Evolutionary conservation across 1,139 yeast genomes (phyloP), one percentile per base, ranked within the genome.

Genomic region (Pichia sp.): DNA sequence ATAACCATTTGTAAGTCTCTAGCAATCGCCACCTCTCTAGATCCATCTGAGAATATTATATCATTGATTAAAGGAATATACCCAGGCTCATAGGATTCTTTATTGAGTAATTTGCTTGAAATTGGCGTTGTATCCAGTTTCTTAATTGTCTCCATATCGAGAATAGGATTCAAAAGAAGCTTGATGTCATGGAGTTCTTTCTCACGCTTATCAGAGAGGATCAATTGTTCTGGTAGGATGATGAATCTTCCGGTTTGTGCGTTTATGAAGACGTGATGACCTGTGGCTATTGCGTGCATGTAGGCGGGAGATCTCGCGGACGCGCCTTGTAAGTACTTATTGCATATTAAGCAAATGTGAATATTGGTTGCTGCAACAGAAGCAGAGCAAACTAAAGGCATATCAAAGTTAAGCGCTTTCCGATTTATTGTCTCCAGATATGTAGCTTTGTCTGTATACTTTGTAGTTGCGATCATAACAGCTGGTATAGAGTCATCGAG

Each of bases 281-380:
- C 67, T 3, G 60, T 67, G 39, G 74, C 69, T 20, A 84, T 65
- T 3, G 87, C 66, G 53, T 84, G 94, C 29, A 63, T 55, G 50
- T 76, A 81, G 0, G 91, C 88, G 16, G 79, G 79, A 0, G 91
- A 73, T 12, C 69, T 56, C 38, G 58, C 59, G 1, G 77, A 71
- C 19, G 87, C 64, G 0, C 94, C 94, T 48, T 77, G 82, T 38
- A 74, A 69, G 58, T 74, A 84, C 50, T 72, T 77, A 28, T 93
- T 93, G 14, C 94, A 84, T 1, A 68, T 69, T 24, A 84, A 58
- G 50, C 94, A 84, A 27, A 85, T 77, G 51, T 82, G 80, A 1
- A 83, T 71, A 48, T 81, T 79, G 23, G 68, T 60, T 29, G 67
- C 68, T 1, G 84, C 66, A 14, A 83, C 60, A 0, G 86, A 69